Conservation (phyloP, 1,139 yeast species). For the Lodderomyces metapsilosis region DNA sequence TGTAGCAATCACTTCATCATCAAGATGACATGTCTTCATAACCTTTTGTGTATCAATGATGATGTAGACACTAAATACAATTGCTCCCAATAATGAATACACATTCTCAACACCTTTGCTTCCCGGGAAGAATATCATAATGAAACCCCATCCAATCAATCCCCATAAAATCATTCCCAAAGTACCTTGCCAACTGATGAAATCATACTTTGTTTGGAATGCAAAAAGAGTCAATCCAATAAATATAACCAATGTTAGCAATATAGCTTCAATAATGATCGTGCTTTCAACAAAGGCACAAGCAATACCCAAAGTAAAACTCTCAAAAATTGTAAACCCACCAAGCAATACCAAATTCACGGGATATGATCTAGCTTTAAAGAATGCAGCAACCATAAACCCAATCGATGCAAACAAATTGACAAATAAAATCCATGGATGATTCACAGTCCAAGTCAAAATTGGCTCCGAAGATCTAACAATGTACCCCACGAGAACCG, state of each 20-base stretch:
- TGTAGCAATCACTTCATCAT: slow-evolving; percentile 81
- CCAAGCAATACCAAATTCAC: slow-evolving; percentile 53
- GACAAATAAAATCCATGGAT: slow-evolving; percentile 61
- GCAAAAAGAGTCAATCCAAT: slow-evolving; percentile 77
- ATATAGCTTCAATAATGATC: slow-evolving; percentile 68
- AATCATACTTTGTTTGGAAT: slow-evolving; percentile 78
- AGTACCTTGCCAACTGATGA: slow-evolving; percentile 69
- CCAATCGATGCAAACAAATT: slow-evolving; percentile 61
- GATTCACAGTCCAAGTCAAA: slow-evolving; percentile 56
- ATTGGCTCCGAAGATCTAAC: slow-evolving; percentile 49
- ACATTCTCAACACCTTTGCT: slow-evolving; percentile 22
- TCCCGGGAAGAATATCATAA: slow-evolving; percentile 67
- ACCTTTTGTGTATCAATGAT: slow-evolving; percentile 81
- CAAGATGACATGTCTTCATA: slow-evolving; percentile 78
- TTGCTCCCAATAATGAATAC: slow-evolving; percentile 73
- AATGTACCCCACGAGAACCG: slow-evolving; percentile 58
- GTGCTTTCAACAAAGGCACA: slow-evolving; percentile 64
- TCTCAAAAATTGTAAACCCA: slow-evolving; percentile 72
- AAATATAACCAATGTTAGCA: slow-evolving; percentile 68
- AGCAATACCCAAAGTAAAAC: slow-evolving; percentile 68
- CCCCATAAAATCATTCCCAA: slow-evolving; percentile 63
- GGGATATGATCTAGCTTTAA: slow-evolving; percentile 67
- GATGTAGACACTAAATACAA: slow-evolving; percentile 70
- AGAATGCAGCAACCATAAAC: slow-evolving; percentile 56
- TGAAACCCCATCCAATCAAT: slow-evolving; percentile 70